These are phyloP conservation scores for Bryoerythrophyllum caledonicum DNA, from an alignment of 225 moss, liverwort and hornwort species.

Conservation along the genomic window DNA sequence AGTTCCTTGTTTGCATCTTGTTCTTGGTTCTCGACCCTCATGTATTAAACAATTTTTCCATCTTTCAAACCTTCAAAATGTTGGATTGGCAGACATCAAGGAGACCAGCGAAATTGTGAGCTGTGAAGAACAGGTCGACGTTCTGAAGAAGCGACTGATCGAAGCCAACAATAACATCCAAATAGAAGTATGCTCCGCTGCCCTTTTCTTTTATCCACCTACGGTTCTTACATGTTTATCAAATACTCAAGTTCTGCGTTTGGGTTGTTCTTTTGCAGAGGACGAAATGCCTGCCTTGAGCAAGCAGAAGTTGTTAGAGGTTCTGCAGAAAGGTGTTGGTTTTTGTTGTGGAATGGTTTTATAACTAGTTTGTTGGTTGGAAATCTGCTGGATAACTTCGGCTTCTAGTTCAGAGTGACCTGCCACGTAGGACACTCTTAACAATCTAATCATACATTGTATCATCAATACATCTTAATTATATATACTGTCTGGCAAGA, in stretches of 20 bases:
- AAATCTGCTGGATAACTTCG: not conserved
- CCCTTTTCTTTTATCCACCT: not conserved
- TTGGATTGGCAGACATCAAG: conserved; percentile 57
- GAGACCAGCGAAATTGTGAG: conserved; percentile 44
- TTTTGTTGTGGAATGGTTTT: not conserved
- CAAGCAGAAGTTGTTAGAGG: not conserved
- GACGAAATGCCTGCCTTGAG: conserved; percentile 75
- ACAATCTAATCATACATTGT: not conserved
- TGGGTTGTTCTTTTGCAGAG: conserved; percentile 51
- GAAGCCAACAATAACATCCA: conserved; percentile 73
- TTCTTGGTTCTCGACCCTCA: not conserved
- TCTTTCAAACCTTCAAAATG: not conserved
- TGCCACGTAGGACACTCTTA: not conserved
- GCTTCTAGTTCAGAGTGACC: not conserved
- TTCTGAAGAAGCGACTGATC: conserved; percentile 64
- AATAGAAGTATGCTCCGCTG: conserved; percentile 50
- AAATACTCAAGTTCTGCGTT: not conserved
- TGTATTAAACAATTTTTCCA: not conserved
- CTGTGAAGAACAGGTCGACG: conserved; percentile 71
- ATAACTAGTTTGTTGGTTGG: not conserved
- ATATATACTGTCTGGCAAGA: not conserved
- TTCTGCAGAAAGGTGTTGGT: not conserved
- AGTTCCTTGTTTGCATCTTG: not conserved
- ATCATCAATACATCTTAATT: not conserved
- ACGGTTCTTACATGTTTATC: conserved; percentile 1